These are phyloP conservation scores for Vickermania ingenoplastis DNA, from an alignment of 208 protist genomes.

Conservation along the genomic window DNA sequence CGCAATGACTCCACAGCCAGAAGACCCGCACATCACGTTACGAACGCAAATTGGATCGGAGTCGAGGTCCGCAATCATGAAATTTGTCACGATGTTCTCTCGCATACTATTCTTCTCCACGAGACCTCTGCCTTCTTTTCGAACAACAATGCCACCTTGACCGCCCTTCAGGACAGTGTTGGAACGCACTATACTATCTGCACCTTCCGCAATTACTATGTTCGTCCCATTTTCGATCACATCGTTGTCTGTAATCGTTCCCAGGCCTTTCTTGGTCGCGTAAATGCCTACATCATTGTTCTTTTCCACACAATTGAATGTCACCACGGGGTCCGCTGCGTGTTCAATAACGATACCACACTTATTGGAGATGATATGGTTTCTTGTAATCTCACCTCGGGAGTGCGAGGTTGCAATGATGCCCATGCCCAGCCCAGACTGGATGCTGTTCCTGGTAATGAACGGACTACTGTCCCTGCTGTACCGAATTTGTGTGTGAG, in stretches of 20 bases:
- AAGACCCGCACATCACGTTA: constrained; percentile 43
- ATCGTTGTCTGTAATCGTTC: constrained; percentile 57
- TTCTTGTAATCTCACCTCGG: constrained; percentile 40
- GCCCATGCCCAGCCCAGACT: constrained; percentile 22
- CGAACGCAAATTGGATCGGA: constrained; percentile 32
- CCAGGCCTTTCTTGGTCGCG: constrained; percentile 68
- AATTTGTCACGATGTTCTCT: constrained; percentile 58
- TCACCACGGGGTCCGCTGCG: constrained; percentile 67
- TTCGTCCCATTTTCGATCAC: constrained; percentile 52
- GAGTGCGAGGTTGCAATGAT: constrained; percentile 50
- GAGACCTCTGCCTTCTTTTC: constrained; percentile 46
- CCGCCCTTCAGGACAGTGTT: constrained; percentile 47
- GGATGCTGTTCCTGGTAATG: constrained; percentile 56
- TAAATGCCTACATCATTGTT: constrained; percentile 28
- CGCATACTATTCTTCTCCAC: constrained; percentile 66
- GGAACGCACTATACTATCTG: constrained; percentile 40
- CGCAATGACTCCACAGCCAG: constrained; percentile 59
- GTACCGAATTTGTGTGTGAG: constrained; percentile 33
- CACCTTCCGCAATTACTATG: constrained; percentile 56
- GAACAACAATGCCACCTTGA: constrained; percentile 57
- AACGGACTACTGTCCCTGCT: constrained; percentile 34
- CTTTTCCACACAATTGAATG: constrained; percentile 21
- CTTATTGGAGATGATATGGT: constrained; percentile 42
- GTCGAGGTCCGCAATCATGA: constrained; percentile 47
- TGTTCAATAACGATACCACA: constrained; percentile 67